Percentiles rank a stretch among this genome's conserved stretches.
These are phyloP conservation scores for Mastigamoeba balamuthi DNA, from an alignment of 78 protist genomes.

Conservation along the genomic window DNA sequence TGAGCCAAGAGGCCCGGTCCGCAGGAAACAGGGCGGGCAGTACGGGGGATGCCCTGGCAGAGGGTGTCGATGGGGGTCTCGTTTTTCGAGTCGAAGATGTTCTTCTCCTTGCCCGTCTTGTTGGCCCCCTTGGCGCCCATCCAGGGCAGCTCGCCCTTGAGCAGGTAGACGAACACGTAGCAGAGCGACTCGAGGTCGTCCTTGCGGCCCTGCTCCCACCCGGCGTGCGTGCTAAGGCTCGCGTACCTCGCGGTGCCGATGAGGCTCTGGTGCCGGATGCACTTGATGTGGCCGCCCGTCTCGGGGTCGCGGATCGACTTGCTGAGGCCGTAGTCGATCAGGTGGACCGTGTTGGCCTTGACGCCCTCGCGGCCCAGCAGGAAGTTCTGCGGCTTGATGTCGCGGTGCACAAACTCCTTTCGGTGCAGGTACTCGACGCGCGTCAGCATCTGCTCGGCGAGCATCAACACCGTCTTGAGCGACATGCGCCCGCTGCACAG, in stretches of 20 bases:
- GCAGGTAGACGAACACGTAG: constrained; percentile 85
- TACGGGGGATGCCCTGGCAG: constrained; percentile 53
- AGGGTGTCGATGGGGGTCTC: constrained; percentile 66
- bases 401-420: constrained; percentile 75
- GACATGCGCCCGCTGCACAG: constrained; percentile 75
- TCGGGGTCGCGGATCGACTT: constrained; percentile 85
- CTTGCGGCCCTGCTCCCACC: constrained; percentile 80
- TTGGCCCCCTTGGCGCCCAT: constrained; percentile 87
- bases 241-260: constrained; percentile 92
- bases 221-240: constrained; percentile 79
- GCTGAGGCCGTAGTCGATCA: constrained; percentile 95
- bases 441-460: constrained; percentile 93
- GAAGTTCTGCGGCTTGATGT: constrained; percentile 87
- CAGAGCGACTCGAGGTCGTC: constrained; percentile 94
- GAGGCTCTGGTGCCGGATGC: constrained; percentile 79
- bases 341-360: constrained; percentile 53
- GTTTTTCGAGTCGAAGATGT: constrained; percentile 76
- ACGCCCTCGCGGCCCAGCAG: constrained; percentile 80
- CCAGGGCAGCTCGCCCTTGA: constrained; percentile 94
- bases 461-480: constrained; percentile 80
- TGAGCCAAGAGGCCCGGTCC: neutral
- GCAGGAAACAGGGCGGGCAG: no score
- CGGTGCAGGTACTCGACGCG: constrained; percentile 54
- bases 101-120: constrained; percentile 87
- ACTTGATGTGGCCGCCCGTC: constrained; percentile 89